These are phyloP conservation scores for Obba rivulosa DNA, from an alignment of 768 basidiomycete genomes.

Conservation along the genomic window DNA sequence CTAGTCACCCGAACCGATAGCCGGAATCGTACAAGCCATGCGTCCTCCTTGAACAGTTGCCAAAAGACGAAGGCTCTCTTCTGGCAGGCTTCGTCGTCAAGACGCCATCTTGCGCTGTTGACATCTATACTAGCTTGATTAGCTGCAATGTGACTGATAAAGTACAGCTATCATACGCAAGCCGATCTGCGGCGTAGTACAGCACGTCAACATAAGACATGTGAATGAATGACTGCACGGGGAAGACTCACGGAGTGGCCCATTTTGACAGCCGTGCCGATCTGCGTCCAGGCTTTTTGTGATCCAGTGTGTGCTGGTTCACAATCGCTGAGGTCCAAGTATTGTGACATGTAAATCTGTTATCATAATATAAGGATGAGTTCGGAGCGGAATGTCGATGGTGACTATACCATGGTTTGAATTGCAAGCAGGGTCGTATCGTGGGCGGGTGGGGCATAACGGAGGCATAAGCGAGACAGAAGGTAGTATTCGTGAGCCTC, in stretches of 20 bases:
- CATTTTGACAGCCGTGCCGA: conserved; percentile 55
- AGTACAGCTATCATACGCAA: conserved; percentile 1
- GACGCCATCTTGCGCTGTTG: conserved; percentile 54
- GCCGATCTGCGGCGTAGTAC: conserved; percentile 42
- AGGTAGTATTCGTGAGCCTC: conserved; percentile 61
- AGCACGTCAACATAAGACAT: conserved; percentile 26
- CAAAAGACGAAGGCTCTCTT: conserved; percentile 58
- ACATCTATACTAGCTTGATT: conserved; percentile 37
- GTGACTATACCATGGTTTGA: conserved; percentile 48
- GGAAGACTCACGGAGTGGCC: conserved; percentile 48
- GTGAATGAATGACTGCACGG: background rate
- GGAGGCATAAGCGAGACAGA: conserved; percentile 48
- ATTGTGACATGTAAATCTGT: conserved; percentile 39
- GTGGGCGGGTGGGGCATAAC: conserved; percentile 39
- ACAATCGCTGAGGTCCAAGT: conserved; percentile 52
- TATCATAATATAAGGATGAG: conserved; percentile 28
- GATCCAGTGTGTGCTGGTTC: conserved; percentile 35
- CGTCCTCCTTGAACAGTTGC: conserved; percentile 62
- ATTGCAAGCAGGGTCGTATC: conserved; percentile 53
- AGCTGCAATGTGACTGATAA: background rate
- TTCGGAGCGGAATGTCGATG: background rate
- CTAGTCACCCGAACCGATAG: too few relatives aligned
- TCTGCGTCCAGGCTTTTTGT: conserved; percentile 47
- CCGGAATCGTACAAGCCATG: conserved; percentile 42
- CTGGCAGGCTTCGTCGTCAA: conserved; percentile 39